These are phyloP conservation scores for Ustilago trichophora DNA, from an alignment of 1,284 basidiomycete genomes.

Conservation along the genomic window DNA sequence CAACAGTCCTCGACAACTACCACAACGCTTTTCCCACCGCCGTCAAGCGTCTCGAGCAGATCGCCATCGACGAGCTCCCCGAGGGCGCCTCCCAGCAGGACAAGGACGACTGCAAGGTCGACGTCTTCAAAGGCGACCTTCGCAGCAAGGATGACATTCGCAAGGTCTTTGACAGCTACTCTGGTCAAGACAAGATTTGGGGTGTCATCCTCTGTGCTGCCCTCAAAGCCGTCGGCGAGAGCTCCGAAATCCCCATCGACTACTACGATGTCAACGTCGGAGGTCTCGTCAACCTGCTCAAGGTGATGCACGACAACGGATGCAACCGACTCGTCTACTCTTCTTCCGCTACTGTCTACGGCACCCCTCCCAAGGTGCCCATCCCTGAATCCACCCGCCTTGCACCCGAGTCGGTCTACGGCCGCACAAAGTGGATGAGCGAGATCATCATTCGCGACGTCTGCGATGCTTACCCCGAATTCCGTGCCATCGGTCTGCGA, in stretches of 20 bases:
- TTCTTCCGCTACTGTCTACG: conserved; percentile 98
- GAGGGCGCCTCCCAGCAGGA: conserved; percentile 73
- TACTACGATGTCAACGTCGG: conserved; percentile 66
- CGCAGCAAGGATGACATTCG: conserved; percentile 55
- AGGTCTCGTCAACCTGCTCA: conserved; percentile 60
- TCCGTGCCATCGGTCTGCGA: conserved; percentile 83
- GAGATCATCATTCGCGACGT: conserved; percentile 91
- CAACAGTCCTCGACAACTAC: conserved; percentile 69
- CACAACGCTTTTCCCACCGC: conserved; percentile 86
- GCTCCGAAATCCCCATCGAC: conserved; percentile 88
- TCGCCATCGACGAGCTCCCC: conserved; percentile 77
- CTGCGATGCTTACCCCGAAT: conserved; percentile 79
- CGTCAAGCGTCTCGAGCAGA: conserved; percentile 77
- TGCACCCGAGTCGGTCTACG: conserved; percentile 90
- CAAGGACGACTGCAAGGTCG: conserved; percentile 80
- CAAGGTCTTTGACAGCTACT: conserved; percentile 55
- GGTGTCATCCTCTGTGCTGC: conserved; percentile 96
- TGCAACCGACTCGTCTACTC: conserved; percentile 92
- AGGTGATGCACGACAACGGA: conserved; percentile 79
- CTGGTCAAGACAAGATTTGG: conserved; percentile 74
- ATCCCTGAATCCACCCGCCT: conserved; percentile 92
- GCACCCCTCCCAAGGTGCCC: conserved; percentile 88
- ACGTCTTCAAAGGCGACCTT: conserved; percentile 68
- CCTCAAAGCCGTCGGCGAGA: conserved; percentile 97
- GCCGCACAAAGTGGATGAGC: conserved; percentile 92